Base-by-base conservation (phyloP, 164 flowering plant genomes). In the Dillenia suffruticosa region DNA sequence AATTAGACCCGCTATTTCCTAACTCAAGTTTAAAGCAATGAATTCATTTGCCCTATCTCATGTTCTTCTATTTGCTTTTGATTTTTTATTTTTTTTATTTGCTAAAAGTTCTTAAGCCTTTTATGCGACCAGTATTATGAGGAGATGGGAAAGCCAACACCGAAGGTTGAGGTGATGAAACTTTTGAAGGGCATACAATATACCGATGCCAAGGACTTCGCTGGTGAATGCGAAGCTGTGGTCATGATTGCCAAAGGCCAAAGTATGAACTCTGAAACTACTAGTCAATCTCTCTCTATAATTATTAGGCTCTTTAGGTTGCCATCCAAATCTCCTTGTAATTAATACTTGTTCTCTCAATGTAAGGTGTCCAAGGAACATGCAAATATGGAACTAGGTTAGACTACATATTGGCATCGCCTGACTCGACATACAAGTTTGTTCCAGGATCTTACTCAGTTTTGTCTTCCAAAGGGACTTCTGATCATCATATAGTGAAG, bases 201-300 rank as follows among this genome's bases (percentile, higher is more conserved):
- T 65, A 74, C 73, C n/a, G 99, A 94, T 67, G 92, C 96, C 2
- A 91, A 91, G 72, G 86, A 84, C 67, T 91, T 78, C 58, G 85
- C 90, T 9, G 99, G 99, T 24, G 97, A 94, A 68, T 94, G 85
- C 45, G 97, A 94, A 56, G 74, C 97, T 0, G 96, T 89, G 0
- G 97, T 94, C 54, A 78, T 94, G 81, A 86, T 94, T 3, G 96
- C 95, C 71, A 91, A 91, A 85, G 99, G 99, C 76, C 97, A 94
- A 73, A 87, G 99, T 94, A 84, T 10, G 26, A 12, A 15, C 26
- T 49, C 19, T 16, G 40, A 32, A 32, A 32, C 40, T 4, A 32
- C 40, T 32, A 32, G 5, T 32, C 40, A 32, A 32, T 32, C 40
- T 32, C 6, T 32, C 40, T 32, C 40, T 32, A 26, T 26, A 26